These are phyloP conservation scores for Fusarium pininemorale DNA, from an alignment of 2,329 filamentous ascomycete genomes.

Conservation along the genomic window DNA sequence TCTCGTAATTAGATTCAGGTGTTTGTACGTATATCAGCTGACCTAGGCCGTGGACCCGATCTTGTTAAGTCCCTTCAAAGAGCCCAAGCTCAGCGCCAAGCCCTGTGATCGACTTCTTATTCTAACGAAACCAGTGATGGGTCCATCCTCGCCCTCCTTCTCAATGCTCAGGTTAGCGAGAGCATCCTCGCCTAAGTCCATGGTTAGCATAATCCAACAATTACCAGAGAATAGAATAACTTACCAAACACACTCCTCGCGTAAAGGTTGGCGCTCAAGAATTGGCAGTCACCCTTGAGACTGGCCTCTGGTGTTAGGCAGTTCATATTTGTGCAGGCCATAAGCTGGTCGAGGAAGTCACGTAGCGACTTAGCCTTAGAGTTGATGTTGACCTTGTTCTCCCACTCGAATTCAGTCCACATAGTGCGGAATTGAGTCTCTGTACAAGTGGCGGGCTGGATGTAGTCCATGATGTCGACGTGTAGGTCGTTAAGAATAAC, in stretches of 20 bases:
- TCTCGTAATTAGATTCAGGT: constrained; percentile 22
- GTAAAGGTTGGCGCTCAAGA: constrained; percentile 96
- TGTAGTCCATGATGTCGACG: constrained; percentile 99
- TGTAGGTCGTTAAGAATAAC: constrained; percentile 98
- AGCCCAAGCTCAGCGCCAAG: constrained; percentile 90
- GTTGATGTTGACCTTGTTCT: constrained; percentile 99
- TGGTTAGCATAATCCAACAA: constrained; percentile 35
- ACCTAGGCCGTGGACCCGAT: constrained; percentile 58
- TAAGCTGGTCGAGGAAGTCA: constrained; percentile 91
- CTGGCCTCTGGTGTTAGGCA: constrained; percentile 96
- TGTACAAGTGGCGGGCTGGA: constrained; percentile 94
- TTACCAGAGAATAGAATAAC: constrained; percentile 49
- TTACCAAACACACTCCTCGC: constrained; percentile 97
- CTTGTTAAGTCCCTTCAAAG: constrained; percentile 93
- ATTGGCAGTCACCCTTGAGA: constrained; percentile 96
- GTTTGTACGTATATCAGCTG: constrained; percentile 13
- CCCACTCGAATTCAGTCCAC: constrained; percentile 99
- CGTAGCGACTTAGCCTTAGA: constrained; percentile 92
- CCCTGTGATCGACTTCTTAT: constrained; percentile 98
- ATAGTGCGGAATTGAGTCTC: constrained; percentile 99
- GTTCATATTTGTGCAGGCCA: constrained; percentile 99
- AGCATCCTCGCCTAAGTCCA: constrained; percentile 87
- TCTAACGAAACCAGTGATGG: constrained; percentile 95
- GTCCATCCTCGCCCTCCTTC: constrained; percentile 93
- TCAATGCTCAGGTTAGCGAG: constrained; percentile 97